Evolutionary conservation across 768 basidiomycete genomes (phyloP).

Genomic region (Mycena amicta): DNA sequence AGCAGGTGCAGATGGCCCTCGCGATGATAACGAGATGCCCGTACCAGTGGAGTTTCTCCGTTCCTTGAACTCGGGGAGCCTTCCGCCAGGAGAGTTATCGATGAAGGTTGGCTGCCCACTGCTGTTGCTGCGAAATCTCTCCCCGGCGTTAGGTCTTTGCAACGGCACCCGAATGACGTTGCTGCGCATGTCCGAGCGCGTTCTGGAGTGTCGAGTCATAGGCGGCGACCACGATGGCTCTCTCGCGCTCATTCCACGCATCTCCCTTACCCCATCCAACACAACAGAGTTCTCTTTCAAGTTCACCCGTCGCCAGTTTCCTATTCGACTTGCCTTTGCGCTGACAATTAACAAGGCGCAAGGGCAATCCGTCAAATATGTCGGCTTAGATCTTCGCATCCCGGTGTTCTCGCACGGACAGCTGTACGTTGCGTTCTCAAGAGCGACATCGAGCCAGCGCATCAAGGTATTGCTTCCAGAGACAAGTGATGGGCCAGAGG

Average conservation of each 20-base stretch:
- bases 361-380: constrained; percentile 17
- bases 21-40: too few species aligned
- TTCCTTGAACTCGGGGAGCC: too few species aligned
- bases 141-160: constrained; percentile 29
- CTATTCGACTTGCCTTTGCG: constrained; percentile 46
- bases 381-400: background rate
- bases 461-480: background rate
- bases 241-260: constrained; percentile 40
- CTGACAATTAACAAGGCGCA: constrained; percentile 54
- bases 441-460: background rate
- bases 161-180: constrained; percentile 35
- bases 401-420: background rate
- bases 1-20: too few species aligned
- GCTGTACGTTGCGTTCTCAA: background rate
- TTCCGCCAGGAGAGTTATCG: too few species aligned
- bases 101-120: constrained; percentile 34
- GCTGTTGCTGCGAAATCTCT: constrained; percentile 35
- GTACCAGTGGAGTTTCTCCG: too few species aligned
- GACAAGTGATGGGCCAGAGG: background rate
- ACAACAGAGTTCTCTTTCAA: constrained; percentile 29
- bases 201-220: constrained; percentile 38
- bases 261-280: constrained; percentile 34
- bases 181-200: constrained; percentile 24
- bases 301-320: constrained; percentile 42
- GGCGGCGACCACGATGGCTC: constrained; percentile 40